Base-by-base conservation (phyloP, 2,329 filamentous ascomycete species). In the Aspergillus sp. region DNA sequence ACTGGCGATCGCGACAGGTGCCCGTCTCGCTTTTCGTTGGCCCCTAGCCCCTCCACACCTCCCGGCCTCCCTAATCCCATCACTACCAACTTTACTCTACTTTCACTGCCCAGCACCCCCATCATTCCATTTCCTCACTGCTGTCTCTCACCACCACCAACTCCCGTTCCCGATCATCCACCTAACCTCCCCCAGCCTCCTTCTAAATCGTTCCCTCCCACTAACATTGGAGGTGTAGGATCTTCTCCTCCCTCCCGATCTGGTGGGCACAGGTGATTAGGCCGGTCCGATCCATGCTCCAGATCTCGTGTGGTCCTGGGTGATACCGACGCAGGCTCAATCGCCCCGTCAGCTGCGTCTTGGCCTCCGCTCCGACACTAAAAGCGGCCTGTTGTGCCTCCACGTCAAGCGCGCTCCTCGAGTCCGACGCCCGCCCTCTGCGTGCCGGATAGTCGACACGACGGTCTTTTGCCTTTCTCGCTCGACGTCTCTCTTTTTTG, bases 1-100 rank as follows among this genome's bases (percentile, higher is more conserved):
- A 63, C 57, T 62, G 65, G 65, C 62, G 64, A 65, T 66, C 64
- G 62, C 62, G 61, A 64, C 51, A 63, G 58, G 64, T 64, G 61
- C 65, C 61, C 54, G 62, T 53, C 49, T 60, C 51, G 55, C 63
- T 58, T 62, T 62, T 64, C 58, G 62, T 57, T 63, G 57, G 63
- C 62, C 64, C 71, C 68, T 69, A 71, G 71, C 72, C 72, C 71
- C 71, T 74, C 73, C 72, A 72, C 70, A 65, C 66, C 69, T 70
- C 67, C 32, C 67, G 64, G 66, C 67, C 67, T 66, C 65, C 41
- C 62, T 60, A 54, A 59, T 65, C 64, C 55, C 56, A 54, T 36
- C 32, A 36, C 32, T 36, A 36, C 32, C 41, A 58, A 15, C 32
- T 13, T 36, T 36, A 36, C 32, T 8, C 32, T 36, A 36, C 32